Evolutionary conservation across 805 yeast genomes (phyloP).

Genomic region (Ogataea methanolica): DNA sequence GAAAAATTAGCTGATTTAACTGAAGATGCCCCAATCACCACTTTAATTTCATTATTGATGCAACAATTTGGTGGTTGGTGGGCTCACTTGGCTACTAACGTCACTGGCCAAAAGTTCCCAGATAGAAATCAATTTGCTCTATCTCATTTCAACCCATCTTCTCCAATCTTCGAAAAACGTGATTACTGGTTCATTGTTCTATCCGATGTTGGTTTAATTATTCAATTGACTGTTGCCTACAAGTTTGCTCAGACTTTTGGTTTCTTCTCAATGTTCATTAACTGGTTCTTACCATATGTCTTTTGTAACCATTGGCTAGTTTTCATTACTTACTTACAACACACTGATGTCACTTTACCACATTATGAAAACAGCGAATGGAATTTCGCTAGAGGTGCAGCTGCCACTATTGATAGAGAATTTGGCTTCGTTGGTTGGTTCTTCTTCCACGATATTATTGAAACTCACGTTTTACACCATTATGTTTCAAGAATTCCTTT

Average conservation of each 20-base stretch:
- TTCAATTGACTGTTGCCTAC: constrained; percentile 49
- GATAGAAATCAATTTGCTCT: constrained; percentile 41
- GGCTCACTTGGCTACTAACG: constrained; percentile 60
- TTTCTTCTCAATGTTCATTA: constrained; percentile 52
- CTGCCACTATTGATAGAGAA: constrained; percentile 82
- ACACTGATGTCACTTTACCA: constrained; percentile 74
- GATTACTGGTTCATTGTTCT: constrained; percentile 69
- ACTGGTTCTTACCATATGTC: constrained; percentile 74
- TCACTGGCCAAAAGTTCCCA: constrained; percentile 66
- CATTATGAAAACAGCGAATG: constrained; percentile 73
- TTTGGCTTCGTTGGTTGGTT: constrained; percentile 75
- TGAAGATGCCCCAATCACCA: constrained; percentile 71
- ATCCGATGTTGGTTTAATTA: constrained; percentile 66
- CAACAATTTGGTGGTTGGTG: constrained; percentile 84
- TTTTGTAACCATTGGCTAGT: constrained; percentile 90
- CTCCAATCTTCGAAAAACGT: constrained; percentile 70
- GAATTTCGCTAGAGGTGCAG: constrained; percentile 88
- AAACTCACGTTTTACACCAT: constrained; percentile 87
- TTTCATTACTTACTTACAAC: constrained; percentile 80
- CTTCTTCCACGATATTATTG: constrained; percentile 84
- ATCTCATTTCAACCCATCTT: constrained; percentile 67
- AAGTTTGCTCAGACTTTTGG: constrained; percentile 62
- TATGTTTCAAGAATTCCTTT: constrained; percentile 81
- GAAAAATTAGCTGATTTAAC: constrained; percentile 46
- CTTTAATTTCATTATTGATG: constrained; percentile 48